Evolutionary conservation across 192 early-diverging fungal genomes (phyloP), one percentile per base, ranked within the genome.

Genomic region (Paraglomus brasilianum): DNA sequence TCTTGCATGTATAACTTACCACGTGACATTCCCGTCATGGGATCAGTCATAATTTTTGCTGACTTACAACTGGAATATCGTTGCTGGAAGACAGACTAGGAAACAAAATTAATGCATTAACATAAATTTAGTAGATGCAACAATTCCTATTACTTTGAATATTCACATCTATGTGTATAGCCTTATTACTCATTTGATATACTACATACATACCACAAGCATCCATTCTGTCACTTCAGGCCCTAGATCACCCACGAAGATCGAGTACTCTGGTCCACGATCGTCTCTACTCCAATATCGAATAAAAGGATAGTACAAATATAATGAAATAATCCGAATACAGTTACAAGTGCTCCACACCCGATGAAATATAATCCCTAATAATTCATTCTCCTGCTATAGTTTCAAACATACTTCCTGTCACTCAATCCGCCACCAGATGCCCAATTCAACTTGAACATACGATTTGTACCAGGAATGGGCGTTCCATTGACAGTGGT

Each of bases 391-490:
- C 42, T 24, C 38, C 6, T 39, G n/a, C 30, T 19, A 24, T 48
- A 15, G 21, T 10, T 41, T 30, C 47, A 7, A 52, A 39, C 39
- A 66, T 83, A 88, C 87, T 74, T 79, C 45, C 76, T 58, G 39
- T 86, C 81, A 67, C 79, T 72, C 48, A 88, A 64, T 41, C 86
- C 88, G 69, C 92, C 90, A 13, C 95, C 93, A 2, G 90, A 86
- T n/a, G 97, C 95, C 95, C 95, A 96, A 85, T 98, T 98, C 45
- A 98, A 85, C 48, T 90, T 90, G 85, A 97, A 97, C 21, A 83
- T 66, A 52, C 88, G 82, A 77, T 88, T 85, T 5, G 93, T 89
- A 44, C 85, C 86, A 15, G 95, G 95, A 64, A 97, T 96, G 55
- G 86, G 49, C 21, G 86, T 81, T 19, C 94, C 93, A 78, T 96